These are phyloP conservation scores for Phytopythium oedochilum DNA, from an alignment of 352 stramenopile species.

Conservation along the genomic window DNA sequence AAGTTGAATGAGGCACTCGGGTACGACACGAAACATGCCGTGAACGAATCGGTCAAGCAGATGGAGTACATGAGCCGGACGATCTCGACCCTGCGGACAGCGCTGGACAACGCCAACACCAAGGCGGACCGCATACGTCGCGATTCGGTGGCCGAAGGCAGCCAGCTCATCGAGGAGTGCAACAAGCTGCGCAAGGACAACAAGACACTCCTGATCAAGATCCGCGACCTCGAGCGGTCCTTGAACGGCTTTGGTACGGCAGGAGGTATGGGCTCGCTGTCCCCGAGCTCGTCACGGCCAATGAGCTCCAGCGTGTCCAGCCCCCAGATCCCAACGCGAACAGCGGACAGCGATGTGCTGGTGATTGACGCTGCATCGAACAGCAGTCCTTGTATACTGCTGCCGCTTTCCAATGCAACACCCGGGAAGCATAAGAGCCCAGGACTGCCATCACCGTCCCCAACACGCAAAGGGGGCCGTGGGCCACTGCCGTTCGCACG, in stretches of 20 bases:
- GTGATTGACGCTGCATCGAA: conserved; percentile 10
- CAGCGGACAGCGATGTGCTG: conserved; percentile 9
- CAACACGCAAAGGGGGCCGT: neutral
- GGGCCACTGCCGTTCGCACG: conserved; percentile 38
- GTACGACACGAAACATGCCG: conserved; percentile 72
- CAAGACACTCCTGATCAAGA: conserved; percentile 55
- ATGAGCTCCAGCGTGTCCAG: conserved; percentile 27
- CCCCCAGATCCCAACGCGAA: conserved; percentile 21
- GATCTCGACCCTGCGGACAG: conserved; percentile 52
- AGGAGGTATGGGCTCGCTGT: neutral
- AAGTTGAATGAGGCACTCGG: conserved; percentile 42
- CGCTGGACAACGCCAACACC: conserved; percentile 64
- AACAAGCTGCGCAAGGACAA: conserved; percentile 76
- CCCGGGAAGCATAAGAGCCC: conserved; percentile 19
- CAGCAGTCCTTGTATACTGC: conserved; percentile 14
- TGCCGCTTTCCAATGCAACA: conserved; percentile 19
- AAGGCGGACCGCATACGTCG: conserved; percentile 63
- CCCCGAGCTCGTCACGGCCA: conserved; percentile 1
- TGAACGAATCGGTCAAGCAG: conserved; percentile 74
- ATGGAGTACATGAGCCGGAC: conserved; percentile 81
- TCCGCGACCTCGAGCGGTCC: conserved; percentile 50
- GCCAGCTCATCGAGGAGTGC: conserved; percentile 76
- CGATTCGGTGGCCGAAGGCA: conserved; percentile 72
- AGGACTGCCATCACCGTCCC: neutral
- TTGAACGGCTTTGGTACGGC: conserved; percentile 1